Percentiles rank a stretch among this genome's conserved stretches.
phyloP scores from a whole-genome alignment of 768 basidiomycete genomes.

The Suillus sp. region DNA sequence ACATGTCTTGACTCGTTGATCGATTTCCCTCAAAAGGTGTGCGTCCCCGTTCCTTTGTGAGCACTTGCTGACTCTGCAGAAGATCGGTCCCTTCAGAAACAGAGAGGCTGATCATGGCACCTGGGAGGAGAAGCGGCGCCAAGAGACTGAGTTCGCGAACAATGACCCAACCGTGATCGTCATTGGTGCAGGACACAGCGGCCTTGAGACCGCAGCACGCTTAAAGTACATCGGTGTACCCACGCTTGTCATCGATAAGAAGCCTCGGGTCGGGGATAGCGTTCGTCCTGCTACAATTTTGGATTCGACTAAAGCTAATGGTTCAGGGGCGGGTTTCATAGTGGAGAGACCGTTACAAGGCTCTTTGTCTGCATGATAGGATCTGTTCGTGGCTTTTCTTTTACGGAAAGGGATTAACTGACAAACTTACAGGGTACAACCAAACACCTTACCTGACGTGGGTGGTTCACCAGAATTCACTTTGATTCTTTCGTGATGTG shows the following conservation, averaged over 20 bases:
- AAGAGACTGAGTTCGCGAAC: slow-evolving; percentile 48
- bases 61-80: slow-evolving; percentile 4
- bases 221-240: slow-evolving; percentile 59
- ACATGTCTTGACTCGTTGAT: slow-evolving; percentile 64
- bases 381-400: slow-evolving; percentile 38
- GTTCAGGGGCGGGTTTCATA: slow-evolving; percentile 18
- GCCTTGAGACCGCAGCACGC: slow-evolving; percentile 65
- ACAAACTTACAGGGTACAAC: slow-evolving; percentile 42
- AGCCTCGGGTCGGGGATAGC: slow-evolving; percentile 52
- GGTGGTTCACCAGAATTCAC: slow-evolving; percentile 18
- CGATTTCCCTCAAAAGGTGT: slow-evolving; percentile 51
- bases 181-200: slow-evolving; percentile 68
- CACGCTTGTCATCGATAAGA: slow-evolving; percentile 59
- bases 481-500: background rate
- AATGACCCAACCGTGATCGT: slow-evolving; percentile 59
- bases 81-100: slow-evolving; percentile 45
- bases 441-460: slow-evolving; percentile 59
- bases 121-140: slow-evolving; percentile 52
- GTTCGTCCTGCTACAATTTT: slow-evolving; percentile 16
- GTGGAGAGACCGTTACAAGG: slow-evolving; percentile 44
- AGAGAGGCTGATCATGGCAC: slow-evolving; percentile 49
- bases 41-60: background rate
- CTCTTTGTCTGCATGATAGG: slow-evolving; percentile 53
- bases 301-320: background rate
- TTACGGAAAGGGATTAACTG: slow-evolving; percentile 1